Evolutionary conservation across 2,329 filamentous ascomycete genomes (phyloP).

Genomic region (Metarhizium robertsii): DNA sequence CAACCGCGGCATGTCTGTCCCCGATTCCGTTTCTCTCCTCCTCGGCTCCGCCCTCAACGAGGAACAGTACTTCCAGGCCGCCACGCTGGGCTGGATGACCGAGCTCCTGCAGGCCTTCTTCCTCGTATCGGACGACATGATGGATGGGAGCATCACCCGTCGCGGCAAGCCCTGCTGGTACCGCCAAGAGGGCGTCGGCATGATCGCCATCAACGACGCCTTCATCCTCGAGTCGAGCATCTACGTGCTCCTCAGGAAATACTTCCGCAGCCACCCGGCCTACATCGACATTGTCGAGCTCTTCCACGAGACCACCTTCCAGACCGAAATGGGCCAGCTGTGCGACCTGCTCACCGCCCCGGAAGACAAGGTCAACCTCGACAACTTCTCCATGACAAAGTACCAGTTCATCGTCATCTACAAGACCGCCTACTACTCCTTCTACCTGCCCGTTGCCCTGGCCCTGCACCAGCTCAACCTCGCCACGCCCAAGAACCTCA

Average conservation of each 20-base stretch:
- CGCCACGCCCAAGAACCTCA: conserved; percentile 80
- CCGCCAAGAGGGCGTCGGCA: conserved; percentile 76
- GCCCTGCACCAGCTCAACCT: conserved; percentile 78
- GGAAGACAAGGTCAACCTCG: conserved; percentile 83
- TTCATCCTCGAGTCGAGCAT: conserved; percentile 92
- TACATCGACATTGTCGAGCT: conserved; percentile 92
- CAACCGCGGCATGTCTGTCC: conserved; percentile 96
- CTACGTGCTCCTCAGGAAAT: conserved; percentile 86
- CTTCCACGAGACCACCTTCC: conserved; percentile 88
- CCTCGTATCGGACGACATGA: conserved; percentile 96
- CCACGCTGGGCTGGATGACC: conserved; percentile 91
- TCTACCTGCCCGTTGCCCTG: conserved; percentile 93
- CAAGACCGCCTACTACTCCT: conserved; percentile 99
- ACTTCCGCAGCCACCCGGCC: conserved; percentile 77
- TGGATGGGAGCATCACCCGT: conserved; percentile 92
- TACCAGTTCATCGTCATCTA: conserved; percentile 98
- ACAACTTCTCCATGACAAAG: conserved; percentile 93
- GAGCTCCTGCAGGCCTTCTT: conserved; percentile 98
- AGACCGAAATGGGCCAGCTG: conserved; percentile 92
- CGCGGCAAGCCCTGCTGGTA: conserved; percentile 97
- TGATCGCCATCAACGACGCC: conserved; percentile 96
- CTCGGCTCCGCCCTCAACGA: conserved; percentile 61
- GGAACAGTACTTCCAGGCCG: conserved; percentile 80
- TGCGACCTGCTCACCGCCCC: conserved; percentile 94
- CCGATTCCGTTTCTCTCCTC: conserved; percentile 79